A percentile compares a stretch with the other conserved stretches of the same genome.
Conservation (phyloP, 805 yeast species). For the Candida mattraensis region DNA sequence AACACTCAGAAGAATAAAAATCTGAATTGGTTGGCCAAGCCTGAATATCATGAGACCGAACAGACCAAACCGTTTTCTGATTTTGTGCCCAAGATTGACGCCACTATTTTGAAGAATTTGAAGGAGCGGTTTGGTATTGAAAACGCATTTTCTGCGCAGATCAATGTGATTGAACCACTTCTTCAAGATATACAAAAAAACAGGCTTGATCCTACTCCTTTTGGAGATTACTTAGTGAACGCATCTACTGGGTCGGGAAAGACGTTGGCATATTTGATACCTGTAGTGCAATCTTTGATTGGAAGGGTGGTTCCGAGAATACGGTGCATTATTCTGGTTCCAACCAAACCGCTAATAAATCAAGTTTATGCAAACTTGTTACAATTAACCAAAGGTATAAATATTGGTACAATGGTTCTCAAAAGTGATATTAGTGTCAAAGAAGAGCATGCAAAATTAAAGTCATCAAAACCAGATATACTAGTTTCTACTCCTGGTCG, state of each 20-base stretch:
- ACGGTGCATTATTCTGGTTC: slow-evolving; percentile 78
- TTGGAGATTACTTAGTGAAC: slow-evolving; percentile 82
- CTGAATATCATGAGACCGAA: slow-evolving; percentile 54
- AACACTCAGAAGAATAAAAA: slow-evolving; percentile 35
- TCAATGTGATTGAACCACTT: slow-evolving; percentile 57
- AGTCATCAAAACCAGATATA: slow-evolving; percentile 55
- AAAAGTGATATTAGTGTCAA: slow-evolving; percentile 49
- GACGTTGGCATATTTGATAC: slow-evolving; percentile 84
- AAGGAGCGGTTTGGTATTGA: slow-evolving; percentile 40
- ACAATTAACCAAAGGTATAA: slow-evolving; percentile 63
- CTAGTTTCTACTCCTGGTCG: slow-evolving; percentile 77
- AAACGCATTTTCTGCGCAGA: slow-evolving; percentile 76
- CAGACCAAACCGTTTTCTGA: slow-evolving; percentile 47
- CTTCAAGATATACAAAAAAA: slow-evolving; percentile 42
- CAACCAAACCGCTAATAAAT: slow-evolving; percentile 81
- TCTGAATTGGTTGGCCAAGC: slow-evolving; percentile 67
- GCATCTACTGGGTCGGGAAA: slow-evolving; percentile 97
- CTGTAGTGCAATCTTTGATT: slow-evolving; percentile 69
- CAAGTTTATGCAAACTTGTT: slow-evolving; percentile 75
- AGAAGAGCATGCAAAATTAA: slow-evolving; percentile 61
- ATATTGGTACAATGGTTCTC: slow-evolving; percentile 63
- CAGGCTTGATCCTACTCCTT: slow-evolving; percentile 48
- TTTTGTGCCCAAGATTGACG: slow-evolving; percentile 43
- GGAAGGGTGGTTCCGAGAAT: slow-evolving; percentile 67
- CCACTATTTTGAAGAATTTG: slow-evolving; percentile 47